phyloP scores from a whole-genome alignment of 306 rosid genomes.

The Cucumis melo region DNA sequence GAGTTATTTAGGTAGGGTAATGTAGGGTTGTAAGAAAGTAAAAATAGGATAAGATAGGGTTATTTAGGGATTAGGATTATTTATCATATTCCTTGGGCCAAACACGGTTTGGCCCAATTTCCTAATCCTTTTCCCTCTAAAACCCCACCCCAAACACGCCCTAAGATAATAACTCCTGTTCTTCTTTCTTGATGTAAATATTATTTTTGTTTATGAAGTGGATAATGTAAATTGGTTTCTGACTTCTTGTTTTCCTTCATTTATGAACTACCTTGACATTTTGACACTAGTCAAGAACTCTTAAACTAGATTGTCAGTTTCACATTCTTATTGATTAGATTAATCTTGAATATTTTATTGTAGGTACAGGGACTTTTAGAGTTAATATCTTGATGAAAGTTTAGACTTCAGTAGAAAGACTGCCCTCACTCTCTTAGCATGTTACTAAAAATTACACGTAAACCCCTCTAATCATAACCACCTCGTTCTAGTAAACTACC shows the following conservation, averaged over 20 bases:
- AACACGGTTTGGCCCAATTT: no score
- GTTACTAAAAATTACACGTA: no score
- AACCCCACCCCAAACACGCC: no score
- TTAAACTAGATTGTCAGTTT: neutral
- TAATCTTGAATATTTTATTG: neutral
- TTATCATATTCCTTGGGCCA: no score
- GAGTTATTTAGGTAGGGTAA: no score
- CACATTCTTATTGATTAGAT: neutral
- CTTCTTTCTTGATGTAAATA: neutral
- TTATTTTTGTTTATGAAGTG: neutral
- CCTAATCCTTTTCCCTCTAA: no score
- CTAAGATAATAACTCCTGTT: neutral
- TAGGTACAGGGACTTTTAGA: neutral
- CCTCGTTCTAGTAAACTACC: neutral
- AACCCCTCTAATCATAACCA: neutral
- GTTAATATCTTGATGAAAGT: neutral
- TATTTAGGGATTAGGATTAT: no score
- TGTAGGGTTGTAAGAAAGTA: no score
- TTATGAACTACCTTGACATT: neutral
- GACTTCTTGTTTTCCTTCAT: neutral
- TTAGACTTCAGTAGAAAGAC: neutral
- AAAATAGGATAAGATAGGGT: no score
- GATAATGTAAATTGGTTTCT: neutral
- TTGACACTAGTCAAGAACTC: neutral
- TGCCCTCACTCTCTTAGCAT: neutral